phyloP scores from a whole-genome alignment of 129 eudicot species.

The Flaveria linearis region DNA sequence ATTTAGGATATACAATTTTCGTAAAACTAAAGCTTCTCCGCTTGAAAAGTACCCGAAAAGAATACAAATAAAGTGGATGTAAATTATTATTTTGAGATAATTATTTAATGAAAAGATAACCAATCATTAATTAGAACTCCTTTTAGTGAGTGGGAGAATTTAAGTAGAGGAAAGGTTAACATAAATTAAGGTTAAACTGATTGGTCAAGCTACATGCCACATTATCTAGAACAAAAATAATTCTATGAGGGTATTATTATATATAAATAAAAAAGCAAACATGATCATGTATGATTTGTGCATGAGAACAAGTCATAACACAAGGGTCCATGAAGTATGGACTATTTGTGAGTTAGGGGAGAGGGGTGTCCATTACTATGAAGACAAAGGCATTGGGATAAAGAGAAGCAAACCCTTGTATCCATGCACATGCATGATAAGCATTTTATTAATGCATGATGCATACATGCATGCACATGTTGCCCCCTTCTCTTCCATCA shows the following conservation, averaged over 20 bases:
- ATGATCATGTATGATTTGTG: constrained; percentile 35
- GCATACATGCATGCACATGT: constrained; percentile 33
- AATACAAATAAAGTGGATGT: constrained; percentile 20
- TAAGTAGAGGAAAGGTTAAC: constrained; percentile 21
- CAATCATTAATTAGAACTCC: constrained; percentile 28
- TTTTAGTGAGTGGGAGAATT: constrained; percentile 36
- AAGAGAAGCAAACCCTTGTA: constrained; percentile 30
- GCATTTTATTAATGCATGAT: constrained; percentile 1
- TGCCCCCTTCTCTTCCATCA: constrained; percentile 38
- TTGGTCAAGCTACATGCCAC: constrained; percentile 29
- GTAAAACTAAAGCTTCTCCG: not conserved
- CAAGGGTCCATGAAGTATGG: constrained; percentile 37
- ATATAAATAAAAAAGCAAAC: constrained; percentile 20
- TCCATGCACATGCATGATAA: constrained; percentile 38
- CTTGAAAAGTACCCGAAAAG: constrained; percentile 5
- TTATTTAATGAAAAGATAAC: constrained; percentile 17
- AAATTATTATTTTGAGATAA: not conserved
- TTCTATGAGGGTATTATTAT: constrained; percentile 11
- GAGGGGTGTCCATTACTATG: constrained; percentile 28
- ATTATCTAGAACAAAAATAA: constrained; percentile 10
- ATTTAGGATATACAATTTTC: not conserved
- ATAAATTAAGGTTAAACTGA: constrained; percentile 20
- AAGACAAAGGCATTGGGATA: constrained; percentile 45
- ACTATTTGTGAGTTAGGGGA: constrained; percentile 27
- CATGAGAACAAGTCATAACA: constrained; percentile 30